A percentile compares a stretch with the other conserved stretches of the same genome.
phyloP scores from a whole-genome alignment of 331 rosid species.

The Telfairia occidentalis region DNA sequence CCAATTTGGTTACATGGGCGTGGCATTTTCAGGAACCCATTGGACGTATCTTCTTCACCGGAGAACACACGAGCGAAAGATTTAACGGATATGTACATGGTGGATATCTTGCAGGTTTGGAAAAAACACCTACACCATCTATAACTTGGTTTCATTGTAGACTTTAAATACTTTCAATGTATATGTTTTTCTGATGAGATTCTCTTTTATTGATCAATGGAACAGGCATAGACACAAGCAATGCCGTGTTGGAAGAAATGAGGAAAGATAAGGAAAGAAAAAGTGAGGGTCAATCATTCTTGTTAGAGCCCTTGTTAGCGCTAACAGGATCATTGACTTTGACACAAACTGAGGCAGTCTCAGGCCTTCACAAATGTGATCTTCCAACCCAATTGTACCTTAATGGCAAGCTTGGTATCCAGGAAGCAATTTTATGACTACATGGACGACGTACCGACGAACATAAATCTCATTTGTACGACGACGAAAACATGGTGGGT shows the following conservation, averaged over 20 bases:
- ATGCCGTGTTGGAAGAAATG: conserved; percentile 59
- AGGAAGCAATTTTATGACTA: conserved; percentile 54
- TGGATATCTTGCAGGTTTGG: conserved; percentile 65
- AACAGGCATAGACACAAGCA: conserved; percentile 75
- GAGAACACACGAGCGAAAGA: conserved; percentile 86
- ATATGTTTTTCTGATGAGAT: neutral
- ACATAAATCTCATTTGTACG: conserved; percentile 9
- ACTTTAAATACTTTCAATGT: neutral
- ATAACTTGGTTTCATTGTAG: neutral
- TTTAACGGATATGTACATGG: conserved; percentile 91
- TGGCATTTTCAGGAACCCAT: conserved; percentile 50
- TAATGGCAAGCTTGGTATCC: conserved; percentile 46
- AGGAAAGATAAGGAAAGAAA: conserved; percentile 49
- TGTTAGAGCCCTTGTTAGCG: conserved; percentile 71
- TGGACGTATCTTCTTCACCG: conserved; percentile 72
- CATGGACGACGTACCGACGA: conserved; percentile 20
- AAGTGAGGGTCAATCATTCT: conserved; percentile 35
- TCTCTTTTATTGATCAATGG: neutral
- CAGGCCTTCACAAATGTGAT: conserved; percentile 69
- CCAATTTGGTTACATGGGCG: neutral
- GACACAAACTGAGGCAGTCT: conserved; percentile 49
- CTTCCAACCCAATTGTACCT: conserved; percentile 75
- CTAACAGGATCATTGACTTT: conserved; percentile 52
- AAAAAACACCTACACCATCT: neutral
- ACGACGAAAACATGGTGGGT: neutral